Evolutionary conservation across 176 grass and related monocot genomes (phyloP), one percentile per base, ranked within the genome.

Genomic region (Oryza glaberrima): DNA sequence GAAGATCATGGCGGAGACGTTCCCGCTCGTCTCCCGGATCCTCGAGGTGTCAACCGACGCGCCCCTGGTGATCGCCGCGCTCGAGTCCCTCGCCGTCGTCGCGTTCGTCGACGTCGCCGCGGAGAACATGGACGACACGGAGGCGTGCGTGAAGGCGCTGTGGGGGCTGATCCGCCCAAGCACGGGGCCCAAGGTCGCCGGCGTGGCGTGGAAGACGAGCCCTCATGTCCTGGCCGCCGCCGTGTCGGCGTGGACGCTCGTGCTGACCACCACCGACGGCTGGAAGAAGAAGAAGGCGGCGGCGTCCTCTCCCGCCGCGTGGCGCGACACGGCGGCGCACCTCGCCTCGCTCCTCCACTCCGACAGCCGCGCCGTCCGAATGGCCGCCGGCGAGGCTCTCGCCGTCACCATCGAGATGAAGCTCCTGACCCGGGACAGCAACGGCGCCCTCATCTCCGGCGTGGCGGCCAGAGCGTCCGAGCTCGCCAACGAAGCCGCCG

Each of bases 81-180:
- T 88, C 68, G 69, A 84, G 12, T 88, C 60, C 75, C 69, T 88
- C 6, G 81, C 76, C 13, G 76, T 61, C 69, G 69, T 84, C 60
- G 74, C 76, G 0, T 83, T 88, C 76, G 46, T 75, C 25, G 60
- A 81, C 46, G 19, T 60, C 14, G 23, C 3, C 47, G 47, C 47
- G 47, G 46, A 46, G 36, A 38, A 38, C 36, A 38, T 38, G 36
- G 36, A 38, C 35, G 45, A 84, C 2, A 35, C 9, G 0, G 32
- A 77, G 17, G 56, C 22, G 3, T 70, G 47, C 65, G 4, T 85
- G 4, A 77, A 46, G 23, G 34, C 23, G 16, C 44, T 85, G n/a
- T 61, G 46, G 73, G 65, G 6, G 44, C n/a, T 77, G 14, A 14
- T 77, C 1, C 12, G 4, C 10, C 47, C 64, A 9, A 20, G 36